These are phyloP conservation scores for Cocos nucifera DNA, from an alignment of 176 grass and related monocot genomes.

Conservation along the genomic window DNA sequence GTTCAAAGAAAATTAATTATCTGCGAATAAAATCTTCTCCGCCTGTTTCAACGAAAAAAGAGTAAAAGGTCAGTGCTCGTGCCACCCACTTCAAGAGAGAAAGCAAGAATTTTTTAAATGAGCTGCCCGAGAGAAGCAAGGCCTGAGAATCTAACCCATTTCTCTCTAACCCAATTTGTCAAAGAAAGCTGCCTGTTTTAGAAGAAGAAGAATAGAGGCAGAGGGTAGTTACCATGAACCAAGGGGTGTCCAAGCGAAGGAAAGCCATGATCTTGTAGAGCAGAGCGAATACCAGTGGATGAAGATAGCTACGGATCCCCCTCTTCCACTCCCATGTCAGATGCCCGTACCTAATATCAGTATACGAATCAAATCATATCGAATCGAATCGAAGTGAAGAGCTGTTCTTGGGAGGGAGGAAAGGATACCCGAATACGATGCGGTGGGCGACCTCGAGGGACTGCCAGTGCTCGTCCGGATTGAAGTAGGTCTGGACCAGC, in stretches of 20 bases:
- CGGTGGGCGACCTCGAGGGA: constrained; percentile 90
- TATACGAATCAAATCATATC: neutral
- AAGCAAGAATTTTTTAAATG: too few species aligned
- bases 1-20: too few species aligned
- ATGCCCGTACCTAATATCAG: constrained; percentile 61
- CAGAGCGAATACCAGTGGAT: constrained; percentile 59
- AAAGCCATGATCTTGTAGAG: constrained; percentile 68
- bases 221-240: constrained; percentile 49
- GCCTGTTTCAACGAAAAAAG: too few species aligned
- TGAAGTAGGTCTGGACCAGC: constrained; percentile 84
- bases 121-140: too few species aligned
- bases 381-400: neutral
- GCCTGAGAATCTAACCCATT: too few species aligned
- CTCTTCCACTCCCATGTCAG: constrained; percentile 90
- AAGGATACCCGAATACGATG: constrained; percentile 60
- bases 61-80: too few species aligned
- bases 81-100: too few species aligned
- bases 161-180: too few species aligned
- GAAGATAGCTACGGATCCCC: constrained; percentile 74
- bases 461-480: constrained; percentile 95
- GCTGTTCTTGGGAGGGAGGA: neutral
- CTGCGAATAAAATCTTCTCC: too few species aligned
- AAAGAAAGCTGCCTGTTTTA: too few species aligned
- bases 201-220: too few species aligned
- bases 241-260: constrained; percentile 59